A percentile compares a stretch with the other conserved stretches of the same genome.
Conservation (phyloP, 495 filamentous ascomycete genomes). For the Echria macrotheca region DNA sequence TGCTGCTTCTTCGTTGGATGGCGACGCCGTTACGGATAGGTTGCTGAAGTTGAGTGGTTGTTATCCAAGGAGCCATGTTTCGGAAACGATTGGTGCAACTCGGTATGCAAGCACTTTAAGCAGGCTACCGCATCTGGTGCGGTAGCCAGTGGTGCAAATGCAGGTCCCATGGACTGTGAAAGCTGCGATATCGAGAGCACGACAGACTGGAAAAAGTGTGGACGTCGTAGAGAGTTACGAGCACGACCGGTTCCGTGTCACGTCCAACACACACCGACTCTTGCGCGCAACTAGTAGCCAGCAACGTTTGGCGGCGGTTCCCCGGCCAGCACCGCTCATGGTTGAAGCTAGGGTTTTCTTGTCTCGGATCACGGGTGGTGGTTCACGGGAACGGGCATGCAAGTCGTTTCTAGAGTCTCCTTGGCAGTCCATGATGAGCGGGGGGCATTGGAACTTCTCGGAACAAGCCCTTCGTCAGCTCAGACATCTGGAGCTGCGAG, state of each 20-base stretch:
- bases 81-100: conserved; percentile 6
- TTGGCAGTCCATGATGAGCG: neutral
- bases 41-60: too few species aligned
- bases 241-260: neutral
- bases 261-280: conserved; percentile 14
- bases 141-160: neutral
- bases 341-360: neutral
- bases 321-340: neutral
- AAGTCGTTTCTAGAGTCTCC: conserved; percentile 6
- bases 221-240: neutral
- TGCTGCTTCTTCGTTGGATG: too few species aligned
- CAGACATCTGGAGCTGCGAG: neutral
- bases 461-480: neutral
- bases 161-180: conserved; percentile 5
- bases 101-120: conserved; percentile 10
- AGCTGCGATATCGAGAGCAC: neutral
- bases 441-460: neutral
- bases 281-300: neutral
- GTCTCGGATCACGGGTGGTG: conserved; percentile 4
- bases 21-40: too few species aligned
- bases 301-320: neutral
- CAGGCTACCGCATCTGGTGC: conserved; percentile 1
- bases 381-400: conserved; percentile 5
- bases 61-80: too few species aligned
- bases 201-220: neutral